phyloP scores from a whole-genome alignment of 192 early-diverging fungal species.

The Umbelopsis sp. region DNA sequence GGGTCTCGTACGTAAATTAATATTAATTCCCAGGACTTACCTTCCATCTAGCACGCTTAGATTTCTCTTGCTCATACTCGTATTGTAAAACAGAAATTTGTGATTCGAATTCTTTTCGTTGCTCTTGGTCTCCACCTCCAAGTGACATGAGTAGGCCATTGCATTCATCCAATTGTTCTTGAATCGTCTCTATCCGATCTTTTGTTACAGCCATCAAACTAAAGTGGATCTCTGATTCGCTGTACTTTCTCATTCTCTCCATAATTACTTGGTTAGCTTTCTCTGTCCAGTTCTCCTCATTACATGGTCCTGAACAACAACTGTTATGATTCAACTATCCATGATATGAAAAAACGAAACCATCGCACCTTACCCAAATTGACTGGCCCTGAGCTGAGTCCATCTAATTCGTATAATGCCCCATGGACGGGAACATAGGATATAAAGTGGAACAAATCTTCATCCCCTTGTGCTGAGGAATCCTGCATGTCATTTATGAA shows the following conservation, averaged over 20 bases:
- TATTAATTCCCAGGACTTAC: constrained; percentile 24
- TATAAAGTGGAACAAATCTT: constrained; percentile 83
- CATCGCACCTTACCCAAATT: constrained; percentile 46
- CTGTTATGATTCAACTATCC: too few species aligned
- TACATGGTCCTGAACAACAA: constrained; percentile 52
- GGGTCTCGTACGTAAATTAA: background rate
- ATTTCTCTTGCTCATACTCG: constrained; percentile 60
- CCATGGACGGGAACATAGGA: constrained; percentile 76
- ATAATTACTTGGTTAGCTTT: constrained; percentile 67
- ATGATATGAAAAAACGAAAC: too few species aligned
- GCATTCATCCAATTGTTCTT: constrained; percentile 51
- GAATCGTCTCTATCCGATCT: constrained; percentile 58
- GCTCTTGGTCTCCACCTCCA: constrained; percentile 37
- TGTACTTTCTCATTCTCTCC: constrained; percentile 64
- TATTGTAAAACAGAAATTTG: constrained; percentile 54
- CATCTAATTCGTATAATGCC: constrained; percentile 78
- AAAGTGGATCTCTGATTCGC: constrained; percentile 69
- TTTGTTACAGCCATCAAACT: constrained; percentile 80
- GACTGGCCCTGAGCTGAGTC: constrained; percentile 66
- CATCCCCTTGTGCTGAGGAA: constrained; percentile 54
- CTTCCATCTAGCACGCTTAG: constrained; percentile 60
- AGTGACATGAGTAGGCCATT: constrained; percentile 39
- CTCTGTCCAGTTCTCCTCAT: constrained; percentile 65
- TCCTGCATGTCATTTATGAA: constrained; percentile 69
- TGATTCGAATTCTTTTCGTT: constrained; percentile 46